Base-by-base conservation (phyloP, 345 rosid species). In the Pseudoturritis turrita region DNA sequence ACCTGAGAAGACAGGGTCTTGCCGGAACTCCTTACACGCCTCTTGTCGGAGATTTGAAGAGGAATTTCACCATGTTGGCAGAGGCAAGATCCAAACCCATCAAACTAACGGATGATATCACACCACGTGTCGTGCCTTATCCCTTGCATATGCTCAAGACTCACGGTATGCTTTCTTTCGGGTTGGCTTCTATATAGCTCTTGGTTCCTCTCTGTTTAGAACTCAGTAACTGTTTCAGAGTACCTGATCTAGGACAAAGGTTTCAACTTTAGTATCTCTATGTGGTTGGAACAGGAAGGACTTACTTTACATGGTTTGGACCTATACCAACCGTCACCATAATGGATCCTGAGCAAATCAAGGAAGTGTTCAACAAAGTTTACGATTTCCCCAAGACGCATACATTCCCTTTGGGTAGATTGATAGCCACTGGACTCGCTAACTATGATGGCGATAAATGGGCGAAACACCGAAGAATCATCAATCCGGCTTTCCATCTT, bases 401-500 rank as follows among this genome's bases (percentile, higher is more conserved):
- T 5, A 3, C 53, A 0, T 57, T 60, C 13, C 80, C 74, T 15
- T 39, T 71, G 10, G 9, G 0, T 6, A 74, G 10, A 12, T 10
- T 78, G 33, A 15, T 85, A 19, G 76, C 33, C 9, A 1, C 22
- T 6, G 86, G 89, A 52, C 45, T 81, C 1, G 51, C 0, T 21
- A 21, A 0, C 12, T 59, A 28, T 22, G 81, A 85, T 22, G 83
- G 85, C 3, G 75, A 79, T 26, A 81, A 79, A 76, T 83, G 89
- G 85, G 74, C 67, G 0, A 68, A 73, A 66, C 81, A 76, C n/a
- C 31, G 83, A 41, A 76, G 57, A 72, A 76, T 83, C 39, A 64
- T 83, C 63, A 83, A 79, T 21, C 83, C 86, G 0, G 83, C 88
- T 56, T 85, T 82, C 45, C 86, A 82, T n/a, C 31, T 61, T 3